Evolutionary conservation across 495 filamentous ascomycete species (phyloP).

Genomic region (Coniosporium apollinis): DNA sequence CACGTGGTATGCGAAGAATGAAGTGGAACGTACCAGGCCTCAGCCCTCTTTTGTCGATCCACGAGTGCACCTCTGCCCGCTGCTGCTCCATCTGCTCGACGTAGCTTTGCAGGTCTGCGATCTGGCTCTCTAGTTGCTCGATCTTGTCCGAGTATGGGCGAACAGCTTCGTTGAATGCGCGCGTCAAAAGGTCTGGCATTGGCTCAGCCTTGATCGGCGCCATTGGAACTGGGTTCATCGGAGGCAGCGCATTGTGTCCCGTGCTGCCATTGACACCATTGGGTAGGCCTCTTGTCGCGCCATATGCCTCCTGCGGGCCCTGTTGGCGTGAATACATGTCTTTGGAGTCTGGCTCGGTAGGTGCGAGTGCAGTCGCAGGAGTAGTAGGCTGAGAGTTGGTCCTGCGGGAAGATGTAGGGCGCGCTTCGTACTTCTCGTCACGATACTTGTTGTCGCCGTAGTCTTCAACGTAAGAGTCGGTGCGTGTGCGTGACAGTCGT

Average conservation of each 20-base stretch:
- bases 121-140: constrained; percentile 26
- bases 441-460: constrained; percentile 19
- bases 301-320: background rate
- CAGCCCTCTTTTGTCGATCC: constrained; percentile 35
- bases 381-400: constrained; percentile 1
- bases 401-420: constrained; percentile 1
- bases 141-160: constrained; percentile 31
- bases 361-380: background rate
- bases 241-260: constrained; percentile 6
- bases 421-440: constrained; percentile 6
- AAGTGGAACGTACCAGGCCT: constrained; percentile 25
- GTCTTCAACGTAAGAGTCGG: constrained; percentile 11
- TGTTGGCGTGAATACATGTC: constrained; percentile 4
- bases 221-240: constrained; percentile 8
- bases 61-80: constrained; percentile 29
- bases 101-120: constrained; percentile 27
- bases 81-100: constrained; percentile 29
- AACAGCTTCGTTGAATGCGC: constrained; percentile 33
- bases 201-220: constrained; percentile 13
- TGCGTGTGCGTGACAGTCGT: constrained; percentile 12
- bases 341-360: constrained; percentile 3
- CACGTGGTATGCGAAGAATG: background rate
- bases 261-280: constrained; percentile 3
- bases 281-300: background rate
- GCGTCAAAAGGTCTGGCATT: constrained; percentile 30